phyloP scores from a whole-genome alignment of 306 rosid genomes.

The Lotus japonicus region DNA sequence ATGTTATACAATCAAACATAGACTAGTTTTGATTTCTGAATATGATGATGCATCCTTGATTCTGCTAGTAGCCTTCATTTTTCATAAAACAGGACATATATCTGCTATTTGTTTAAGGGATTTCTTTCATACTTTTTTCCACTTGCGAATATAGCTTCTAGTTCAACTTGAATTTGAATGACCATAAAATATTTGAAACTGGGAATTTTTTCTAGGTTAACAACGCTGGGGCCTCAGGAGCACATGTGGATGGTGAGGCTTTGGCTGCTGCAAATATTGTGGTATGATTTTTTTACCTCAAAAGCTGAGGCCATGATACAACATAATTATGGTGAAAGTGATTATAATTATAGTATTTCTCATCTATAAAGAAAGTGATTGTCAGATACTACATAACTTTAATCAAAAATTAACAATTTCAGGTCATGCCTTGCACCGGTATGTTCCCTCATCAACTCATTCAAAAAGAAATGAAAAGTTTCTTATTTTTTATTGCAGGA shows the following conservation, averaged over 20 bases:
- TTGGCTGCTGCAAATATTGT: constrained; percentile 12
- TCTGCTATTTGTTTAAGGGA: no score
- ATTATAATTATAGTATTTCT: background rate
- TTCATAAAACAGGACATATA: background rate
- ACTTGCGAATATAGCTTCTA: no score
- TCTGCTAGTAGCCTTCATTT: background rate
- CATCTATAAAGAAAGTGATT: background rate
- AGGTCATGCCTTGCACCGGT: no score
- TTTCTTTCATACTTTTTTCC: no score
- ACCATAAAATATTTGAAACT: background rate
- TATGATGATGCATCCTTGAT: background rate
- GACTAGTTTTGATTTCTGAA: no score
- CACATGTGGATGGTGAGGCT: constrained; percentile 20
- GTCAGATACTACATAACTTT: background rate
- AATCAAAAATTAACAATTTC: background rate
- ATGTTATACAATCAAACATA: no score
- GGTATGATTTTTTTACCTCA: background rate
- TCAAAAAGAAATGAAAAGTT: background rate
- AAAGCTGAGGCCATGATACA: no score
- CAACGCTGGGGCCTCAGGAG: constrained; percentile 44
- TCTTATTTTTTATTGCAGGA: constrained; percentile 14
- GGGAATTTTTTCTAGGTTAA: constrained; percentile 26
- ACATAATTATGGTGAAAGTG: background rate
- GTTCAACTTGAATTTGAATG: no score
- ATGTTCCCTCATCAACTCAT: background rate